Conservation (phyloP, 2,329 filamentous ascomycete genomes). For the Ophiostoma montium region DNA sequence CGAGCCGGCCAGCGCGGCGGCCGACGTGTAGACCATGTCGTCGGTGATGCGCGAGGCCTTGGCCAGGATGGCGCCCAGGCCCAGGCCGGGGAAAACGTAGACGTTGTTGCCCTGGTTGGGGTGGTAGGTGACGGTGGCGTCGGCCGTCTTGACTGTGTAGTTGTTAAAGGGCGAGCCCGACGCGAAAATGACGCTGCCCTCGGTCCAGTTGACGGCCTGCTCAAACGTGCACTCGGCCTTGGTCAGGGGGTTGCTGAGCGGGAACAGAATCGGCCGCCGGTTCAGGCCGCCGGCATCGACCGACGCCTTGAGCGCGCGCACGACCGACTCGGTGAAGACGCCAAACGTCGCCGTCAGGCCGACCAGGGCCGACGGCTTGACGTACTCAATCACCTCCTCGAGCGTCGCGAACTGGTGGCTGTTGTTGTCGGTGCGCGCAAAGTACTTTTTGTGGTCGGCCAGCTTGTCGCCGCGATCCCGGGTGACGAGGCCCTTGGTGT, state of each 20-base stretch:
- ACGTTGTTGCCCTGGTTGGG: slow-evolving; percentile 75
- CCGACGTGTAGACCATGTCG: slow-evolving; percentile 93
- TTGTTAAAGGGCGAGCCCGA: slow-evolving; percentile 85
- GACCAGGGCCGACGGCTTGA: slow-evolving; percentile 88
- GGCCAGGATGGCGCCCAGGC: slow-evolving; percentile 80
- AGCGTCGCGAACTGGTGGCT: slow-evolving; percentile 63
- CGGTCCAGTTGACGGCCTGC: slow-evolving; percentile 79
- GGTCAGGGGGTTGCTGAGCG: slow-evolving; percentile 86
- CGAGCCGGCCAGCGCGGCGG: slow-evolving; percentile 62
- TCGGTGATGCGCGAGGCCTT: slow-evolving; percentile 81
- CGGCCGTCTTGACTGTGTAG: slow-evolving; percentile 48
- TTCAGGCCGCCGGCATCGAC: slow-evolving; percentile 52
- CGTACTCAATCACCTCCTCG: slow-evolving; percentile 83
- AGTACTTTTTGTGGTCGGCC: slow-evolving; percentile 74
- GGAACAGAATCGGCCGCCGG: slow-evolving; percentile 82
- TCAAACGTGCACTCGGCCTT: slow-evolving; percentile 98
- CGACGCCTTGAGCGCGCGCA: slow-evolving; percentile 54
- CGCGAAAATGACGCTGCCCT: slow-evolving; percentile 84
- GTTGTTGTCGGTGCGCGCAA: slow-evolving; percentile 49
- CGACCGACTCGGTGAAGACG: slow-evolving; percentile 78
- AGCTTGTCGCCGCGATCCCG: slow-evolving; percentile 85
- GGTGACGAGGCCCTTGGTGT: slow-evolving; percentile 92
- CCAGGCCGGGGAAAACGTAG: slow-evolving; percentile 95
- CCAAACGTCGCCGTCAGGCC: slow-evolving; percentile 90
- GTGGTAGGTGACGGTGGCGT: slow-evolving; percentile 51